Base-by-base conservation (phyloP, 1,284 basidiomycete species). In the Xerocomus nothofagi region DNA sequence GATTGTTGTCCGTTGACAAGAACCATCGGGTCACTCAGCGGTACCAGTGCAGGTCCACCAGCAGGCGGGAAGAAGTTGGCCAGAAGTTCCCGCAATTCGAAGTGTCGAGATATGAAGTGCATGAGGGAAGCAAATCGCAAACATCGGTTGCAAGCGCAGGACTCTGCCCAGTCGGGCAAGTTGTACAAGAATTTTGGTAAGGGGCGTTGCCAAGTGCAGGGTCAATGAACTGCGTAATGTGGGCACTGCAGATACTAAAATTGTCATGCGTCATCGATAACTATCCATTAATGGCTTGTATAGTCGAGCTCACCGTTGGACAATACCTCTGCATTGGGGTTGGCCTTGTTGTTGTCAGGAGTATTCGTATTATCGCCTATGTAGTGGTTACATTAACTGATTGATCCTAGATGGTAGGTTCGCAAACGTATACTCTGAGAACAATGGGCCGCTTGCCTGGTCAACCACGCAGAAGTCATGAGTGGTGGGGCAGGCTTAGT, bases 371-470 rank as follows among this genome's bases (percentile, higher is more conserved):
- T 49, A 3, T n/a, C 21, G 2, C 43, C 48, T n/a, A 66, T 17
- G 63, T 64, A 6, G 60, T 64, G 18, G 64, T 21, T 4, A 66
- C 50, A 10, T 62, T 62, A 26, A 66, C 60, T 15, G 60, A 62
- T 60, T 62, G 60, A 48, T 62, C 60, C 63, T 66, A 33, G 31
- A 30, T 31, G 18, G 12, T 1, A 8, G 26, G 55, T 39, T 31
- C 10, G 23, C 9, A n/a, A 38, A 30, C 5, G 9, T 21, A 20
- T 32, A 4, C 10, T n/a, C 27, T 24, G 12, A 32, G 11, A 12
- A 7, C n/a, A 40, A 43, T 23, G 11, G 12, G 8, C 17, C 7
- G 9, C 48, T 39, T 23, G 21, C 60, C 50, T 64, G 63, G 33
- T 62, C 60, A 30, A 62, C 63, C 4, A 62, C 37, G n/a, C 60